These are phyloP conservation scores for Populus davidiana DNA, from an alignment of 345 rosid species.

Conservation along the genomic window DNA sequence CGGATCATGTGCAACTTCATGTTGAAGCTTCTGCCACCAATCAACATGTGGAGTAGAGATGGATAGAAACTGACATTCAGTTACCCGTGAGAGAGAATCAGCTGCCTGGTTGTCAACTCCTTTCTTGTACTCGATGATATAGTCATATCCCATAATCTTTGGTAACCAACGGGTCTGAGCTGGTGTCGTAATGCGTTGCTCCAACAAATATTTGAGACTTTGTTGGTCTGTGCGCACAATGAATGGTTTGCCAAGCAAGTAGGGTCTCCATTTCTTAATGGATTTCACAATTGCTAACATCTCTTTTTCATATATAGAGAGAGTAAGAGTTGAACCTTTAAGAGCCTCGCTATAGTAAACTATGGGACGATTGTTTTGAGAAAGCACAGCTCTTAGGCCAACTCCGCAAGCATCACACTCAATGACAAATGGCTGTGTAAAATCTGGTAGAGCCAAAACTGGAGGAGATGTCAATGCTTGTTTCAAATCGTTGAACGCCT, in stretches of 20 bases:
- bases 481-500: background rate
- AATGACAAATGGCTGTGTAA: background rate
- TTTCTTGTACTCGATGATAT: no score
- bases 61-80: no score
- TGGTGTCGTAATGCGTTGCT: no score
- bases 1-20: background rate
- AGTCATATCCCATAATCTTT: no score
- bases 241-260: background rate
- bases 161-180: no score
- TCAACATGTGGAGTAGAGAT: no score
- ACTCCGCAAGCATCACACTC: background rate
- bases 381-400: background rate
- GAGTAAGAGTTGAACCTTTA: background rate
- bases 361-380: background rate
- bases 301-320: background rate
- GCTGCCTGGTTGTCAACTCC: no score
- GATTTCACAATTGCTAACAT: background rate
- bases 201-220: background rate
- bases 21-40: background rate
- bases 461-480: background rate
- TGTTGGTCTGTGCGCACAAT: background rate
- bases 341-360: background rate
- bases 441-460: background rate
- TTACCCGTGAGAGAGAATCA: no score
- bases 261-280: background rate